Evolutionary conservation across 768 basidiomycete genomes (phyloP).

Genomic region (Punctularia strigosozonata): DNA sequence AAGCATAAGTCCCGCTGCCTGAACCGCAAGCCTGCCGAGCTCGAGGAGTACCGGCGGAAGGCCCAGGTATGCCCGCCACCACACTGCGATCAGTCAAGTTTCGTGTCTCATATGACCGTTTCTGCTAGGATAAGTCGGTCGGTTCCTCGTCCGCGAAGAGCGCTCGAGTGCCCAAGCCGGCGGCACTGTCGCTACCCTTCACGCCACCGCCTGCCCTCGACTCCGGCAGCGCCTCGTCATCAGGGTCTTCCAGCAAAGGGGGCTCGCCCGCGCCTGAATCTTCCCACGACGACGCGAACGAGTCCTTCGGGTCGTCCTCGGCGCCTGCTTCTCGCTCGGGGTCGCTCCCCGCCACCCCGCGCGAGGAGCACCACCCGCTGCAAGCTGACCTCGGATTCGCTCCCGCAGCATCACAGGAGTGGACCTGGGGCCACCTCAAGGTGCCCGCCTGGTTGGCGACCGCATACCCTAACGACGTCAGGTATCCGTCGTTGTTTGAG

Average conservation of each 20-base stretch:
- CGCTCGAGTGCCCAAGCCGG: too few relatives aligned
- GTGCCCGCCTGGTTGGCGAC: constrained; percentile 20
- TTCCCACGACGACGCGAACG: constrained; percentile 1
- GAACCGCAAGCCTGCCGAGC: constrained; percentile 25
- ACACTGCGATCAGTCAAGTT: background rate
- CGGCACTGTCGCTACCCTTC: too few relatives aligned
- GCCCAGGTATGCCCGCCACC: background rate
- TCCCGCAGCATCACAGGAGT: too few relatives aligned
- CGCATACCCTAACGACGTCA: too few relatives aligned
- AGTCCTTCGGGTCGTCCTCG: too few relatives aligned
- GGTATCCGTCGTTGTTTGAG: too few relatives aligned
- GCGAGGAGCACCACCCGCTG: too few relatives aligned
- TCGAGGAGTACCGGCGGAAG: constrained; percentile 5
- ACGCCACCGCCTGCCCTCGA: constrained; percentile 26
- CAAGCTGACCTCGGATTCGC: too few relatives aligned
- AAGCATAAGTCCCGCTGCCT: constrained; percentile 52
- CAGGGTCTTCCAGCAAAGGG: constrained; percentile 12
- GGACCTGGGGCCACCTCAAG: constrained; percentile 33
- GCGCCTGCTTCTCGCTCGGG: too few relatives aligned
- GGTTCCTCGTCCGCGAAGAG: too few relatives aligned
- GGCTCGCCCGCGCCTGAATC: constrained; percentile 15
- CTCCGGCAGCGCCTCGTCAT: constrained; percentile 14
- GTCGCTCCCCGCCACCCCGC: too few relatives aligned
- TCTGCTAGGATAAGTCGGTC: constrained; percentile 6
- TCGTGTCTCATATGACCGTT: background rate